A percentile compares a stretch with the other conserved stretches of the same genome.
These are phyloP conservation scores for Striga asiatica DNA, from an alignment of 257 asterid genomes.

Conservation along the genomic window DNA sequence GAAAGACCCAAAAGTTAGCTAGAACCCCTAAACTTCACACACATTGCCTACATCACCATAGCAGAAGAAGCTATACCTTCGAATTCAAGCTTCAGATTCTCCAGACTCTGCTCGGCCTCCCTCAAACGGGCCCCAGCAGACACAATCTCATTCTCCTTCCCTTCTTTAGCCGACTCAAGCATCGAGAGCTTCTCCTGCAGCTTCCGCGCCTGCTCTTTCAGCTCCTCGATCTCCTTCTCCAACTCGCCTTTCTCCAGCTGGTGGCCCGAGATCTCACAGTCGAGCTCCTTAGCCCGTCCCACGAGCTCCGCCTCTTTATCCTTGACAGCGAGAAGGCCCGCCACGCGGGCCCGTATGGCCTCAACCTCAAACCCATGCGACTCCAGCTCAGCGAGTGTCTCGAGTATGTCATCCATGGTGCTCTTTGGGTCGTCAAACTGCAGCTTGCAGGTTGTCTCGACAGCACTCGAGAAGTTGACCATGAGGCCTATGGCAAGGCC, in stretches of 20 bases:
- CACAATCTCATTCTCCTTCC: slow-evolving; percentile 25
- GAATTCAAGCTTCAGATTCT: slow-evolving; percentile 18
- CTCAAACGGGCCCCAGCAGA: slow-evolving; percentile 20
- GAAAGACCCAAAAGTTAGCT: too few species aligned
- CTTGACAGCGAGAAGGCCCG: slow-evolving; percentile 22
- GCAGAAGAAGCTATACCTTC: slow-evolving; percentile 19
- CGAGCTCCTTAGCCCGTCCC: slow-evolving; percentile 15
- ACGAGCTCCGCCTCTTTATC: slow-evolving; percentile 29
- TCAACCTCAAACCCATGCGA: slow-evolving; percentile 52
- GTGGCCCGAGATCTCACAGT: too few species aligned
- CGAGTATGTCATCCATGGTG: slow-evolving; percentile 38
- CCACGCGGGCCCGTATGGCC: slow-evolving; percentile 28
- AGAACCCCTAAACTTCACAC: too few species aligned
- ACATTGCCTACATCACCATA: too few species aligned
- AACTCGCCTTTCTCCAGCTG: slow-evolving; percentile 20
- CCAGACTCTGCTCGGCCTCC: slow-evolving; percentile 20
- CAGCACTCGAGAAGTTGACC: slow-evolving; percentile 52
- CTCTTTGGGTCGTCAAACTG: slow-evolving; percentile 32
- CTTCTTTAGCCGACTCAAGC: slow-evolving; percentile 23
- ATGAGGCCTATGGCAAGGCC: slow-evolving; percentile 70
- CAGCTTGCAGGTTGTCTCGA: slow-evolving; percentile 40
- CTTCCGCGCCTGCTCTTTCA: slow-evolving; percentile 28
- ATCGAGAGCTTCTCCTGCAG: slow-evolving; percentile 34
- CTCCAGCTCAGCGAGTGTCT: slow-evolving; percentile 47
- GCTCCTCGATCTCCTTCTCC: slow-evolving; percentile 32